Base-by-base conservation (phyloP, 2,329 filamentous ascomycete species). In the Mariannaea elegans region DNA sequence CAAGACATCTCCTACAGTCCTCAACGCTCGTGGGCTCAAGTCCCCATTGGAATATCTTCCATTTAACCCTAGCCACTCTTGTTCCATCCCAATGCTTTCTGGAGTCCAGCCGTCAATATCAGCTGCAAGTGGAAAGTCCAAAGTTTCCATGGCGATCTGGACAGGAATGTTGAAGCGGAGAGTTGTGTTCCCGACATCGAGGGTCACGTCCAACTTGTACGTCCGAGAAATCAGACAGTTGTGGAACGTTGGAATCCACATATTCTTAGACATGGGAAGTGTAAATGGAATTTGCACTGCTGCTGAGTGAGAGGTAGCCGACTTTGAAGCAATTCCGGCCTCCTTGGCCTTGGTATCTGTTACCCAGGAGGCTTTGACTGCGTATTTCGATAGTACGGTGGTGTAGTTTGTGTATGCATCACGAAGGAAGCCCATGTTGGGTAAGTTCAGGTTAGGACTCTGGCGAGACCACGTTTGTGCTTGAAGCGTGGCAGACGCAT, bases 391-490 rank as follows among this genome's bases (percentile, higher is more conserved):
- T 10, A 44, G n/a, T 19, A 56, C 9, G 1, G 29, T 41, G 10
- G 41, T 31, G 38, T 48, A 44, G 29, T 50, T 44, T 18, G 47
- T 48, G 46, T 56, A 58, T 7, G 50, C 49, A 38, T 53, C 54
- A 27, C 51, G 51, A 9, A 65, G 61, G 7, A 58, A 54, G 7
- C 67, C 65, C 1, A 61, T 23, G 8, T 66, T 69, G 21, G 66
- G 67, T 1, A 68, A 27, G 13, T 24, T 54, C 14, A 47, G 36
- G 61, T 61, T 68, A 0, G 67, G 66, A 1, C 58, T 47, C 6
- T 66, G 63, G 5, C 65, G 66, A 53, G 67, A 69, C 66, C 66
- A 69, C 1, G 67, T 69, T 13, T 69, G 63, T 0, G 65, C 9
- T 4, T 63, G 56, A 1, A 69, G 36, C 23, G 64, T 66, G 18